These are phyloP conservation scores for Herpetomonas samuelpessoai DNA, from an alignment of 208 protist genomes.

Conservation along the genomic window DNA sequence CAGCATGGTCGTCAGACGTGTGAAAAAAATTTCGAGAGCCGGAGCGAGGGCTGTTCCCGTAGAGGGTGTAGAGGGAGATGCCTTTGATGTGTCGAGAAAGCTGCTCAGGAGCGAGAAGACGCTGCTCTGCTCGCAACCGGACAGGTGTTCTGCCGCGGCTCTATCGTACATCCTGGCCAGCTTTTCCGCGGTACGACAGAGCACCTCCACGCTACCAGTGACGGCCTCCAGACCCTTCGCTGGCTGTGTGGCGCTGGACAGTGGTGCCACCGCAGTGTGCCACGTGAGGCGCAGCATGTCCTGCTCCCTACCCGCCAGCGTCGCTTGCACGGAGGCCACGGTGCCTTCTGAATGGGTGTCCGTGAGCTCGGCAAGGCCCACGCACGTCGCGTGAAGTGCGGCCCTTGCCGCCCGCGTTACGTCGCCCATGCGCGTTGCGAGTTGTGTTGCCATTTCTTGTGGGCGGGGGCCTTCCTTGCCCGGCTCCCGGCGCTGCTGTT, in stretches of 20 bases:
- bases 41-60: not conserved
- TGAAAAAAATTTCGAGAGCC: slow-evolving; percentile 20
- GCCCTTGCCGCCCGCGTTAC: not conserved
- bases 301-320: not conserved
- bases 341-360: not conserved
- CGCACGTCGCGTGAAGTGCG: not conserved
- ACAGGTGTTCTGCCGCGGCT: not conserved
- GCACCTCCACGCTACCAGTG: slow-evolving; percentile 20
- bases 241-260: too few species aligned
- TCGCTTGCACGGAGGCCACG: not conserved
- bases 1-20: slow-evolving; percentile 42
- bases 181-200: slow-evolving; percentile 26
- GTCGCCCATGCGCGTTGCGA: not conserved
- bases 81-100: too few species aligned
- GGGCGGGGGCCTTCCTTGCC: too few species aligned
- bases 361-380: not conserved
- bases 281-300: not conserved
- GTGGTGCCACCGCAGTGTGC: too few species aligned
- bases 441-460: not conserved
- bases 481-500: not conserved
- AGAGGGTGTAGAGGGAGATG: too few species aligned
- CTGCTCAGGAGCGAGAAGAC: not conserved
- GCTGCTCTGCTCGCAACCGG: not conserved
- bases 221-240: not conserved
- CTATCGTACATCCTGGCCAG: slow-evolving; percentile 28